phyloP scores from a whole-genome alignment of 2,329 filamentous ascomycete species.

The Ceratocystis huliohia region DNA sequence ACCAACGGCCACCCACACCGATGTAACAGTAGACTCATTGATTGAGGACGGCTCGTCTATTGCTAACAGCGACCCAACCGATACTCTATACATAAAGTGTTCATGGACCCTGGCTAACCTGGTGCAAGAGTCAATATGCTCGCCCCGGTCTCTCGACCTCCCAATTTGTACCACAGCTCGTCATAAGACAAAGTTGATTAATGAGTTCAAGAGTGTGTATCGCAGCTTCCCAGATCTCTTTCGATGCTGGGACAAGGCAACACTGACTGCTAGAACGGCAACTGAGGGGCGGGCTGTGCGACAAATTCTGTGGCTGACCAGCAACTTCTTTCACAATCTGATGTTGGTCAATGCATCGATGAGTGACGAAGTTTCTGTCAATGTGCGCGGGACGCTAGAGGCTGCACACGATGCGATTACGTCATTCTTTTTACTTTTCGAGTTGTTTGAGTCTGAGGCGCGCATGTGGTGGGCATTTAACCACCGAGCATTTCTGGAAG shows the following conservation, averaged over 20 bases:
- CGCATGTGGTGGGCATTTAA: conserved; percentile 79
- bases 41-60: conserved; percentile 48
- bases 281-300: conserved; percentile 54
- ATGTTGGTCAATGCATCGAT: conserved; percentile 67
- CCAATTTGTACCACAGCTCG: conserved; percentile 56
- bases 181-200: conserved; percentile 57
- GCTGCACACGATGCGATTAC: conserved; percentile 63
- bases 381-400: conserved; percentile 58
- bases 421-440: conserved; percentile 60
- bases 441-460: conserved; percentile 55
- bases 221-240: conserved; percentile 60
- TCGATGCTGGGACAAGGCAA: conserved; percentile 52
- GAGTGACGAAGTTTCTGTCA: conserved; percentile 49
- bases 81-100: conserved; percentile 58
- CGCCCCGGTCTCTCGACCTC: conserved; percentile 57
- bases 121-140: conserved; percentile 65
- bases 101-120: conserved; percentile 71
- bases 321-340: conserved; percentile 70
- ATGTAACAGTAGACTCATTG: conserved; percentile 63
- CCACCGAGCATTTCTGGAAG: conserved; percentile 67
- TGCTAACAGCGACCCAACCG: conserved; percentile 49
- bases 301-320: conserved; percentile 67
- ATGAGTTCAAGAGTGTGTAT: conserved; percentile 58
- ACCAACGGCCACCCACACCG: conserved; percentile 65
- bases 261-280: conserved; percentile 43